These are phyloP conservation scores for Picea sitchensis DNA, from an alignment of 75 land plant species.

Conservation along the genomic window DNA sequence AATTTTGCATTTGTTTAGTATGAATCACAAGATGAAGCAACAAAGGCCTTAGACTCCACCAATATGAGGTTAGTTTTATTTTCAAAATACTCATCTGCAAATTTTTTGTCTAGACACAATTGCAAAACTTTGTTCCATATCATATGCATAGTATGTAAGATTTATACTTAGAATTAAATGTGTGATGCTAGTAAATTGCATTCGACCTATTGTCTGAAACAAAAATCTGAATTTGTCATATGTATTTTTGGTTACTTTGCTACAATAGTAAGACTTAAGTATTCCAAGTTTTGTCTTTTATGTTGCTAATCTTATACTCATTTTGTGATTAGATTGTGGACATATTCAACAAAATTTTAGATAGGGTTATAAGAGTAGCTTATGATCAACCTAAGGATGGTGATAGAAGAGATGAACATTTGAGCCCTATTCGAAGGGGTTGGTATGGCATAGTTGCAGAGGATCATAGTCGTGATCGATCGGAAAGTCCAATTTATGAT, in stretches of 20 bases:
- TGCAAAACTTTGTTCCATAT: background rate
- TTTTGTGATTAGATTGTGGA: background rate
- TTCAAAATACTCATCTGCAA: too few relatives aligned
- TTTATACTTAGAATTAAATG: too few relatives aligned
- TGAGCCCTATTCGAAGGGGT: conserved; percentile 16
- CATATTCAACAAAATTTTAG: conserved; percentile 44
- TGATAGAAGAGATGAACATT: conserved; percentile 19
- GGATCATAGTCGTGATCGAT: conserved; percentile 18
- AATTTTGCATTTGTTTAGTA: conserved; percentile 58
- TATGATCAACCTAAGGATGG: conserved; percentile 54
- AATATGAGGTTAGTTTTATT: conserved; percentile 36
- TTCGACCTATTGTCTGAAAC: too few relatives aligned
- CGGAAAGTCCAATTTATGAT: background rate
- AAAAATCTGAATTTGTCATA: too few relatives aligned
- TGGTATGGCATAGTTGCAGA: conserved; percentile 15
- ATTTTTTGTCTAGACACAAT: background rate
- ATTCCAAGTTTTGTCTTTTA: background rate
- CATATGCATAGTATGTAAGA: too few relatives aligned
- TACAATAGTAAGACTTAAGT: too few relatives aligned
- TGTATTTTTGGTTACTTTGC: too few relatives aligned
- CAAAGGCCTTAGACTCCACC: conserved; percentile 49
- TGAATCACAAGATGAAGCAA: conserved; percentile 51
- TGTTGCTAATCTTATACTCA: background rate
- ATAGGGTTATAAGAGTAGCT: conserved; percentile 52
- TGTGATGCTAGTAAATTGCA: too few relatives aligned